These are phyloP conservation scores for Prototheca stagnorum DNA, from an alignment of 163 green algal species.

Conservation along the genomic window DNA sequence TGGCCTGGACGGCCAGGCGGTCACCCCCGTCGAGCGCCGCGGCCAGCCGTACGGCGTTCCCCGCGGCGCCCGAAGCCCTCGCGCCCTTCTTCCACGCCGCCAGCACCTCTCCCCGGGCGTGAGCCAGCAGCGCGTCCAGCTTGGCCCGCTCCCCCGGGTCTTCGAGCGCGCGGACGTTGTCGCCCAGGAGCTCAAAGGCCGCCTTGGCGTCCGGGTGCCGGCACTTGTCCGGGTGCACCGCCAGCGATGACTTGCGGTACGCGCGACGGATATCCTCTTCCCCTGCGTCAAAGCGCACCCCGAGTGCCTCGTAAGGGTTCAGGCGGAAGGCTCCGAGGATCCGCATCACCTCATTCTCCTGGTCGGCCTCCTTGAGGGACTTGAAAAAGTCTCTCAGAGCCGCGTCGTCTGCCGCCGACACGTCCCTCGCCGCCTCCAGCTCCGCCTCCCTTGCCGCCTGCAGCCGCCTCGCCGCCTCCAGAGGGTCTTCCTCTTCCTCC, in stretches of 20 bases:
- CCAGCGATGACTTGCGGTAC: slow-evolving; percentile 62
- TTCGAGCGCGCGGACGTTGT: slow-evolving; percentile 55
- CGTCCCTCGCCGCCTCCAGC: too few relatives aligned
- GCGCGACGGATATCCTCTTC: slow-evolving; percentile 56
- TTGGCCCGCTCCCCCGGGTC: slow-evolving; percentile 49
- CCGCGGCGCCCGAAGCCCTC: slow-evolving; percentile 71
- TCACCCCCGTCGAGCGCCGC: slow-evolving; percentile 50
- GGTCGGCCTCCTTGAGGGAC: too few relatives aligned
- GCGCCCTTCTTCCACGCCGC: slow-evolving; percentile 63
- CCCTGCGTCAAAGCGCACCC: slow-evolving; percentile 61
- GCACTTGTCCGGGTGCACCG: slow-evolving; percentile 97
- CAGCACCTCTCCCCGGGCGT: slow-evolving; percentile 58
- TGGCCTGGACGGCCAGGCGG: slow-evolving; percentile 48
- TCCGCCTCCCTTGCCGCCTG: too few relatives aligned
- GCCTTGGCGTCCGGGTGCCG: slow-evolving; percentile 66
- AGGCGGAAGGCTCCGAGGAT: slow-evolving; percentile 91
- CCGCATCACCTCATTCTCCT: slow-evolving; percentile 82
- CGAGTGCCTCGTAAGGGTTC: slow-evolving; percentile 91
- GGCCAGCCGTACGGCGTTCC: slow-evolving; percentile 45
- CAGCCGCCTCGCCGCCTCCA: too few relatives aligned
- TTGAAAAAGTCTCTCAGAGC: too few relatives aligned
- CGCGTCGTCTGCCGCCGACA: too few relatives aligned
- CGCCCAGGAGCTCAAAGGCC: slow-evolving; percentile 72
- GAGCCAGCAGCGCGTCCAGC: slow-evolving; percentile 43
- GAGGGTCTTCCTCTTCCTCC: slow-evolving; percentile 12